Percentiles rank a stretch among this genome's conserved stretches.
Evolutionary conservation across 208 protist species (phyloP).

Genomic region (Trypanosoma grayi): DNA sequence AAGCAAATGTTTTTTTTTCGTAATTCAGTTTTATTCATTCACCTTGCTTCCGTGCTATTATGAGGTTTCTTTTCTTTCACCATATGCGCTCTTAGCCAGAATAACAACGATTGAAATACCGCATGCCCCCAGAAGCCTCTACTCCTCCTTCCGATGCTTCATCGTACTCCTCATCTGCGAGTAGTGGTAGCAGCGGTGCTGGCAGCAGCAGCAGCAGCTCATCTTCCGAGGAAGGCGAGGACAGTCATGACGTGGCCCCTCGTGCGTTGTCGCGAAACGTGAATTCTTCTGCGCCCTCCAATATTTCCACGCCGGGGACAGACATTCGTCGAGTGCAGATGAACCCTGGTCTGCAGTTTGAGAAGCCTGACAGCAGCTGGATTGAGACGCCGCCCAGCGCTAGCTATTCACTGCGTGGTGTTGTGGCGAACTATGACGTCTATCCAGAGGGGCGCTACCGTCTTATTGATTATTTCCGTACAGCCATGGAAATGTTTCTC

Average conservation of each 20-base stretch:
- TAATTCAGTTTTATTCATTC: not conserved
- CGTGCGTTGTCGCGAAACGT: not conserved
- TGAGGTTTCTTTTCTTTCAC: too few relatives aligned
- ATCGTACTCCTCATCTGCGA: slow-evolving; percentile 8
- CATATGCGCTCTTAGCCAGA: too few relatives aligned
- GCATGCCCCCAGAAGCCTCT: too few relatives aligned
- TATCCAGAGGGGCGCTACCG: slow-evolving; percentile 74
- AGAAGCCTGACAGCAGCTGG: slow-evolving; percentile 65
- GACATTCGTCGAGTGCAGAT: slow-evolving; percentile 28
- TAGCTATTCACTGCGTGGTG: slow-evolving; percentile 25
- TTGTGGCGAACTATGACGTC: slow-evolving; percentile 41
- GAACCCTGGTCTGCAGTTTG: slow-evolving; percentile 69
- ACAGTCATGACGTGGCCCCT: not conserved
- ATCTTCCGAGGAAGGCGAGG: not conserved
- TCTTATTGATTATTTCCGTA: slow-evolving; percentile 74
- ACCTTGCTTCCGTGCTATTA: not conserved
- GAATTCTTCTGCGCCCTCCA: not conserved
- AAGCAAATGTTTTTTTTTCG: too few relatives aligned
- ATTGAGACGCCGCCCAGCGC: slow-evolving; percentile 51
- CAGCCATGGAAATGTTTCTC: slow-evolving; percentile 80
- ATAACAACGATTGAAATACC: too few relatives aligned
- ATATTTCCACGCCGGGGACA: not conserved
- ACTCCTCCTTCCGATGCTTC: slow-evolving; percentile 7
- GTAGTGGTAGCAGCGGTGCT: slow-evolving; percentile 20
- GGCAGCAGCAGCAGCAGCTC: slow-evolving; percentile 2